Conservation (phyloP, 1,139 yeast species). For the Suhomyces maxii region DNA sequence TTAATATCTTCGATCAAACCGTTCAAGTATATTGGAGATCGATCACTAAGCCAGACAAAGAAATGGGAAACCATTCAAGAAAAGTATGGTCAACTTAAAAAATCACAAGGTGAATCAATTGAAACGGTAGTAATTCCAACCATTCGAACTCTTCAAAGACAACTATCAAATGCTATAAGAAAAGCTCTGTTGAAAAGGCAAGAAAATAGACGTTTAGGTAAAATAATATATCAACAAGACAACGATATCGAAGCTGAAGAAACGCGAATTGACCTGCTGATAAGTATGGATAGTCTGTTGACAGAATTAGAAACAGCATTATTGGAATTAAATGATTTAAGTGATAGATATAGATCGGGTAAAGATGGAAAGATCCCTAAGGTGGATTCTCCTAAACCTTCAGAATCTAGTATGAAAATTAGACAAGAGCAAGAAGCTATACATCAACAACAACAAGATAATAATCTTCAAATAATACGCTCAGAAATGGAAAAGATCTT, state of each 20-base stretch:
- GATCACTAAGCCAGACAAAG: slow-evolving; percentile 32
- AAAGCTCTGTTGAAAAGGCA: slow-evolving; percentile 24
- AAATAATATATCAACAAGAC: neutral
- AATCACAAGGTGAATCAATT: slow-evolving; percentile 7
- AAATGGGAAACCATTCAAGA: slow-evolving; percentile 39
- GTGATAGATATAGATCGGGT: slow-evolving; percentile 34
- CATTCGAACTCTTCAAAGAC: slow-evolving; percentile 39
- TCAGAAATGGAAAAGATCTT: slow-evolving; percentile 1
- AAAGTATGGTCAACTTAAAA: slow-evolving; percentile 24
- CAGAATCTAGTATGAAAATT: neutral
- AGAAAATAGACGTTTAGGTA: slow-evolving; percentile 12
- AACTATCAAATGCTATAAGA: slow-evolving; percentile 35
- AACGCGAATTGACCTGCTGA: slow-evolving; percentile 4
- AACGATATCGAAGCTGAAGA: slow-evolving; percentile 4
- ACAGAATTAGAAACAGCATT: slow-evolving; percentile 32
- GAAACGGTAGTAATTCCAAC: slow-evolving; percentile 29
- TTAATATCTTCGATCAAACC: slow-evolving; percentile 36
- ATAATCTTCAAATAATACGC: neutral
- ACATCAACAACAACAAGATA: neutral
- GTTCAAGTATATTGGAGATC: slow-evolving; percentile 39
- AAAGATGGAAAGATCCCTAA: slow-evolving; percentile 27
- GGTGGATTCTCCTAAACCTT: neutral
- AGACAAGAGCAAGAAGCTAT: neutral
- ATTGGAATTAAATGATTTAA: slow-evolving; percentile 31
- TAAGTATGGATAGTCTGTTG: slow-evolving; percentile 22